Percentiles rank a stretch among this genome's conserved stretches.
phyloP scores from a whole-genome alignment of 2,329 filamentous ascomycete species.

The Fusarium mangiferae region DNA sequence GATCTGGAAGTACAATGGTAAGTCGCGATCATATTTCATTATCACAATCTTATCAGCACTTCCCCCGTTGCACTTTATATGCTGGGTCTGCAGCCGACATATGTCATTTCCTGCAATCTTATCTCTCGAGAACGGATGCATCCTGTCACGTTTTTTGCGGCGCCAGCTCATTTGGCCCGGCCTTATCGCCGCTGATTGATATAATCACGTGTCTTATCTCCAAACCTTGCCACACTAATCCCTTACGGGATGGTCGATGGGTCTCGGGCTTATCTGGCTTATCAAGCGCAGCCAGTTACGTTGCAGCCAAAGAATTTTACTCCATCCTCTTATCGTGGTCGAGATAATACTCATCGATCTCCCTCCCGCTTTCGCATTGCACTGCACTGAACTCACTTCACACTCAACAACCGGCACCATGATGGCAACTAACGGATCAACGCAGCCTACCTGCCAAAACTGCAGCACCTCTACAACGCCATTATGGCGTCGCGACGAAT shows the following conservation, averaged over 20 bases:
- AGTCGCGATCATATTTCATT: slow-evolving; percentile 39
- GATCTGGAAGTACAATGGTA: slow-evolving; percentile 54
- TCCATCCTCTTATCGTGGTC: slow-evolving; percentile 53
- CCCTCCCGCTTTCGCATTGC: slow-evolving; percentile 40
- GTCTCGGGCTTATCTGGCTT: slow-evolving; percentile 48
- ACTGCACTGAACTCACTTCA: slow-evolving; percentile 32
- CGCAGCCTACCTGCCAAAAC: slow-evolving; percentile 96
- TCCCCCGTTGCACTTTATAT: slow-evolving; percentile 7
- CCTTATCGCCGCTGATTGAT: slow-evolving; percentile 39
- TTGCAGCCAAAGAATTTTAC: slow-evolving; percentile 49
- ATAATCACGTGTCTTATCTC: slow-evolving; percentile 48
- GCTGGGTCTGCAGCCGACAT: not conserved
- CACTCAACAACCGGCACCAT: slow-evolving; percentile 52
- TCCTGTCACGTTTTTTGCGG: slow-evolving; percentile 18
- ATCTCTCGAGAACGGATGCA: slow-evolving; percentile 11
- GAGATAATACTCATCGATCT: slow-evolving; percentile 50
- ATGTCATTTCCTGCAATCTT: slow-evolving; percentile 24
- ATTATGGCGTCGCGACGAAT: slow-evolving; percentile 96
- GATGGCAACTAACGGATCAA: slow-evolving; percentile 69
- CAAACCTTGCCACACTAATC: slow-evolving; percentile 35
- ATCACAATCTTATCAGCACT: slow-evolving; percentile 16
- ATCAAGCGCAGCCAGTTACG: slow-evolving; percentile 47
- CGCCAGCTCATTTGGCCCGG: not conserved
- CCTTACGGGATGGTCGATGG: slow-evolving; percentile 29
- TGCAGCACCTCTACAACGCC: slow-evolving; percentile 96